Percentiles rank a stretch among this genome's conserved stretches.
Evolutionary conservation across 495 filamentous ascomycete species (phyloP).

Genomic region (Penicillium tannophilum): DNA sequence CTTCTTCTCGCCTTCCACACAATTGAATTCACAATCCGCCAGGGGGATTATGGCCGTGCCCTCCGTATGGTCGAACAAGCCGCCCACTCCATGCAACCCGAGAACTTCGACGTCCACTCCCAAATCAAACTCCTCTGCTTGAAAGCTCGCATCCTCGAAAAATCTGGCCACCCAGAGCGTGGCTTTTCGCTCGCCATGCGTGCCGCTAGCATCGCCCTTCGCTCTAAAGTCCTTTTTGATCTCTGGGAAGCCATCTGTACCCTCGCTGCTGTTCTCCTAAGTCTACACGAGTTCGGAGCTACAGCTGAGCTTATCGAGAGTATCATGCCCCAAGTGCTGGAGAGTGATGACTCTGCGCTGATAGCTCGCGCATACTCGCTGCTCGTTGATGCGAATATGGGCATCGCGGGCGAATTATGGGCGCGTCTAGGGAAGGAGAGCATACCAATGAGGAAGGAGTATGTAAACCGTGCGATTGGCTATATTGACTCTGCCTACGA

Average conservation of each 20-base stretch:
- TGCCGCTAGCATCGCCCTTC: constrained; percentile 75
- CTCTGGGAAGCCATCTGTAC: constrained; percentile 78
- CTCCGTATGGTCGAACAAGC: constrained; percentile 68
- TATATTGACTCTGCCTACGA: constrained; percentile 68
- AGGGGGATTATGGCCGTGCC: constrained; percentile 62
- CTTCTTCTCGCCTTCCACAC: constrained; percentile 70
- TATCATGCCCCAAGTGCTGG: constrained; percentile 80
- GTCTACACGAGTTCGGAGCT: constrained; percentile 73
- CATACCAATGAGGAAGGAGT: constrained; percentile 50
- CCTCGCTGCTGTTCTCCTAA: constrained; percentile 68
- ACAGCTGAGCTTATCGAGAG: constrained; percentile 67
- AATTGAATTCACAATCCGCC: constrained; percentile 70
- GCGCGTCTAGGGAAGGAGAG: constrained; percentile 23
- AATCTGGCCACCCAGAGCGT: constrained; percentile 70
- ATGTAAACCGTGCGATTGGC: constrained; percentile 64
- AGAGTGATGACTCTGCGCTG: constrained; percentile 67
- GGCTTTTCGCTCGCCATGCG: constrained; percentile 83
- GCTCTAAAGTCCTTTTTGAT: constrained; percentile 67
- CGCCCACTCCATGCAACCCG: constrained; percentile 63
- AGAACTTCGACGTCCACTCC: constrained; percentile 72
- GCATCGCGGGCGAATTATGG: constrained; percentile 64
- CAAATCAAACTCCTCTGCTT: constrained; percentile 73
- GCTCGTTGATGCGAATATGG: constrained; percentile 84
- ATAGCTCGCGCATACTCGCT: constrained; percentile 69
- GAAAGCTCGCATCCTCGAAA: constrained; percentile 74